Percentiles rank a stretch among this genome's conserved stretches.
phyloP scores from a whole-genome alignment of 345 rosid species.

The Moricandia arvensis region DNA sequence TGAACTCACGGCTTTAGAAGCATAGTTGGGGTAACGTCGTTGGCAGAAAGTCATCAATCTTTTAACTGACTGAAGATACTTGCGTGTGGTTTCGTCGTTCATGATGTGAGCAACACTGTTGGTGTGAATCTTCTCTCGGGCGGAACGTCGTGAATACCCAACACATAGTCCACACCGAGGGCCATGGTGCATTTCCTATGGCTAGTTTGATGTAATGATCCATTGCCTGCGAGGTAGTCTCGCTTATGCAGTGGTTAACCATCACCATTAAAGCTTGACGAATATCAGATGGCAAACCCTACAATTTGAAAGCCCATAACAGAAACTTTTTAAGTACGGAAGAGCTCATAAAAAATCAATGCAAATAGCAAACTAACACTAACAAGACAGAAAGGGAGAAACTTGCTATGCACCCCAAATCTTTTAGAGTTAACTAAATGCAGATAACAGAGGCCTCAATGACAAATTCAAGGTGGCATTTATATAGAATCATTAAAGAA shows the following conservation, averaged over 20 bases:
- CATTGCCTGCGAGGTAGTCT: constrained; percentile 97
- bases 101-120: constrained; percentile 98
- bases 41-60: constrained; percentile 97
- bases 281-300: constrained; percentile 88
- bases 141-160: constrained; percentile 99
- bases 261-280: constrained; percentile 76
- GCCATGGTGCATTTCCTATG: constrained; percentile 99
- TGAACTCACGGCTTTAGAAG: constrained; percentile 98
- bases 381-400: background rate
- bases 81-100: constrained; percentile 98
- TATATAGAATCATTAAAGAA: background rate
- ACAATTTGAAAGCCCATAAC: constrained; percentile 16
- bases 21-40: constrained; percentile 84
- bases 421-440: background rate
- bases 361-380: background rate
- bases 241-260: constrained; percentile 84
- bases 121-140: constrained; percentile 94
- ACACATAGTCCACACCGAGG: constrained; percentile 99
- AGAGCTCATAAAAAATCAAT: background rate
- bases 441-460: background rate
- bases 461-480: background rate
- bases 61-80: constrained; percentile 88
- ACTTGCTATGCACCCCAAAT: background rate
- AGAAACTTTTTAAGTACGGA: background rate
- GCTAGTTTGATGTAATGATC: constrained; percentile 93